These are phyloP conservation scores for Rhododendron mucronatum DNA, from an alignment of 148 eudicot species.

Conservation along the genomic window DNA sequence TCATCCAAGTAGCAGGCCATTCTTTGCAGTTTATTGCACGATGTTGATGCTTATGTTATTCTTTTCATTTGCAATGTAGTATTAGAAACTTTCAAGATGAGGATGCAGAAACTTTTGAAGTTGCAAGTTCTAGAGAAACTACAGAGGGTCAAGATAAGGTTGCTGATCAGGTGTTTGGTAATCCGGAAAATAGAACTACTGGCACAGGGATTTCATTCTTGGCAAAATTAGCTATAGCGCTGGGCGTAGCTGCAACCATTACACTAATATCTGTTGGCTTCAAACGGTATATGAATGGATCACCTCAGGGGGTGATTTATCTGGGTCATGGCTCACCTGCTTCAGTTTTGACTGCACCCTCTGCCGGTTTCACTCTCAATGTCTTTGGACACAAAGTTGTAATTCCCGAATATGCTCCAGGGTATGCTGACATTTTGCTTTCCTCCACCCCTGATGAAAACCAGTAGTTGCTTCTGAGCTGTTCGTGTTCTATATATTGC, in stretches of 20 bases:
- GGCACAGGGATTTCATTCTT: conserved; percentile 52
- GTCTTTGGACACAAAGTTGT: conserved; percentile 68
- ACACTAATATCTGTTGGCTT: conserved; percentile 54
- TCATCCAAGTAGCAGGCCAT: not conserved
- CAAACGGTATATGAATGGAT: conserved; percentile 42
- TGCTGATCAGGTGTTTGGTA: conserved; percentile 28
- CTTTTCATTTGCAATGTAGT: conserved; percentile 30
- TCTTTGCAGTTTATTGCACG: not conserved
- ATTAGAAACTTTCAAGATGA: conserved; percentile 50
- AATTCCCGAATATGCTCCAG: conserved; percentile 86
- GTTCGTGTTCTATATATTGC: not conserved
- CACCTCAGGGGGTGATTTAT: conserved; percentile 45
- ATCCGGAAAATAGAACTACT: conserved; percentile 27
- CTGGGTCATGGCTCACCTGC: conserved; percentile 53
- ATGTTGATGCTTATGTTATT: not conserved
- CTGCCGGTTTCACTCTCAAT: conserved; percentile 61
- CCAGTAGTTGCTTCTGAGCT: not conserved
- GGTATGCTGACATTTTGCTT: conserved; percentile 35
- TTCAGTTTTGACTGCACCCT: conserved; percentile 33
- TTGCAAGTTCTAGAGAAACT: conserved; percentile 26
- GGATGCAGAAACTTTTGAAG: conserved; percentile 32
- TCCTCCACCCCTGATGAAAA: not conserved
- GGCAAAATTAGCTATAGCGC: conserved; percentile 56
- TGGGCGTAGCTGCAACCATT: conserved; percentile 68
- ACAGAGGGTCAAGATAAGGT: conserved; percentile 28